Percentiles rank a stretch among this genome's conserved stretches.
phyloP scores from a whole-genome alignment of 805 yeast species.

The Candida sphagnicola region DNA sequence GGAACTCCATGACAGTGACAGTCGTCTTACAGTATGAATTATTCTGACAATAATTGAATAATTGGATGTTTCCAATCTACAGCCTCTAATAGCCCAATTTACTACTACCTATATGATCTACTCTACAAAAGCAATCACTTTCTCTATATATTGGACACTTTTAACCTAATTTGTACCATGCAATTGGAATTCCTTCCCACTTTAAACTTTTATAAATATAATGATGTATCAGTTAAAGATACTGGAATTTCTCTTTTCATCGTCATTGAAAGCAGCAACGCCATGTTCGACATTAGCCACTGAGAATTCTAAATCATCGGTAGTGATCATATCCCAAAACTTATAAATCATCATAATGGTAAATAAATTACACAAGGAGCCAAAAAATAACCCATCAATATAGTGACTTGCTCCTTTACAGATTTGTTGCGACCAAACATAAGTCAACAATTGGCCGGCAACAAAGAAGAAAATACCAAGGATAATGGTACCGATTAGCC shows the following conservation, averaged over 20 bases:
- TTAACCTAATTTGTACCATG: too few species aligned
- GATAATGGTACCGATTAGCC: slow-evolving; percentile 87
- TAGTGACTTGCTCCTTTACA: slow-evolving; percentile 79
- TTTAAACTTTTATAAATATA: too few species aligned
- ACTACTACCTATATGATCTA: too few species aligned
- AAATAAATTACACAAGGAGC: slow-evolving; percentile 73
- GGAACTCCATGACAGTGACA: too few species aligned
- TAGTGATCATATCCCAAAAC: slow-evolving; percentile 94
- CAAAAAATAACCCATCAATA: slow-evolving; percentile 86
- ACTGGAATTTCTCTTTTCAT: slow-evolving; percentile 26
- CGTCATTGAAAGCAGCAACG: slow-evolving; percentile 24
- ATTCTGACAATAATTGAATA: too few species aligned
- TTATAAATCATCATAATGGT: slow-evolving; percentile 93
- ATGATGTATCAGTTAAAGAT: slow-evolving; percentile 11
- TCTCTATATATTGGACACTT: too few species aligned
- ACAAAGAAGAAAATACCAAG: slow-evolving; percentile 71
- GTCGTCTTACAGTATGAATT: too few species aligned
- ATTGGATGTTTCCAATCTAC: too few species aligned
- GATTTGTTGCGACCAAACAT: slow-evolving; percentile 61
- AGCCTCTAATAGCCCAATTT: too few species aligned
- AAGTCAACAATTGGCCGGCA: slow-evolving; percentile 74
- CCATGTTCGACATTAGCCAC: slow-evolving; percentile 48
- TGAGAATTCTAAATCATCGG: slow-evolving; percentile 90
- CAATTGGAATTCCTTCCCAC: too few species aligned
- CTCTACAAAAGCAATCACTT: too few species aligned